Evolutionary conservation across 768 basidiomycete species (phyloP), one percentile per base, ranked within the genome.

Genomic region (Auricularia cornea): DNA sequence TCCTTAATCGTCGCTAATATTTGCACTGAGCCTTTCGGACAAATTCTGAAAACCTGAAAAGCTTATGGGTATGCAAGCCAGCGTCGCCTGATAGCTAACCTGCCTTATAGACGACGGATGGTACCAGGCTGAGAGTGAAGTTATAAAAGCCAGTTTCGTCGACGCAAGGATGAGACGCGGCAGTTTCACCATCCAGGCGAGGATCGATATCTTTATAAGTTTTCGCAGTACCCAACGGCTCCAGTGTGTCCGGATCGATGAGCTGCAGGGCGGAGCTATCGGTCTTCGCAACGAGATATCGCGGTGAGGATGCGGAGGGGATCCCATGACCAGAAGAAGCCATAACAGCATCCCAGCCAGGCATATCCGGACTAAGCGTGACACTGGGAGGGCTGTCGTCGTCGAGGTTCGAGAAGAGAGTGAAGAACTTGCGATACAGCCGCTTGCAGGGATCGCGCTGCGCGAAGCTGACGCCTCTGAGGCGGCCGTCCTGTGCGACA

Each of bases 201-300:
- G 72, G 72, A 44, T 76, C 71, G 18, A 79, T 68, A 8, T 60
- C 59, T 2, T 60, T 40, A 63, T 78, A 78, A 2, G 66, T 64
- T 28, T 60, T 68, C 10, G 72, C n/a, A n/a, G n/a, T 28, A 33
- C 70, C 71, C 62, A 77, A 67, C 4, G 77, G 77, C 32, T 76
- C 75, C 28, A 79, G 73, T 1, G 77, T 76, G 26, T 72, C 72
- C 1, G 76, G 71, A 12, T 79, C 73, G 6, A 79, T 69, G 31
- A 76, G 62, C 59, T 72, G 74, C 4, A 77, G 3, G 35, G 8
- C 8, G 16, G 35, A 8, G 10, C 10, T 14, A 14, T 38, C 35
- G 35, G 35, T 38, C 35, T 38, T 38, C 35, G 16, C 35, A 14
- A 38, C 35, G 35, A 38, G 35, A 14, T 4, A 38, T 0, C 35